phyloP scores from a whole-genome alignment of 768 basidiomycete species.

The Suillus variegatus region DNA sequence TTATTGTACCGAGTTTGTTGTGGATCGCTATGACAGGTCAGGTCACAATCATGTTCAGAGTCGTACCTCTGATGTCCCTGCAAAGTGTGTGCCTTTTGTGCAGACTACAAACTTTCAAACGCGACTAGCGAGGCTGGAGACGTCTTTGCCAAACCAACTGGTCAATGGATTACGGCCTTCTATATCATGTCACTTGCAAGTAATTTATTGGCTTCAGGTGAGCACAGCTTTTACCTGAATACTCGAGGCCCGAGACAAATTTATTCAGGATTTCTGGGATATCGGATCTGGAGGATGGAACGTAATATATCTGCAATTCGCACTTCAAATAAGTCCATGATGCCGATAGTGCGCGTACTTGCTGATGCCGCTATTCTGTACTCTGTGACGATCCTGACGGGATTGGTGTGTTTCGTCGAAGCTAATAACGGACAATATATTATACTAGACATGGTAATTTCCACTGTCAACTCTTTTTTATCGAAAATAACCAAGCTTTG shows the following conservation, averaged over 20 bases:
- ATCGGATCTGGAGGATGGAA: background rate
- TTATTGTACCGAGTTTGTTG: background rate
- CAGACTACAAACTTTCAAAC: constrained; percentile 8
- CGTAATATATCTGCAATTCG: background rate
- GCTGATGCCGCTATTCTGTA: background rate
- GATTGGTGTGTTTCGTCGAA: background rate
- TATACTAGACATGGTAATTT: background rate
- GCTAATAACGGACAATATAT: background rate
- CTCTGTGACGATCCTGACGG: background rate
- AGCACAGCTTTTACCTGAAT: background rate
- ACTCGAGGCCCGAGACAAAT: background rate
- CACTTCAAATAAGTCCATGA: background rate
- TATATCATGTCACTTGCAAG: constrained; percentile 7
- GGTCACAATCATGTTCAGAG: background rate
- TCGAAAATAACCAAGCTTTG: background rate
- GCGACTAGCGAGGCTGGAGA: background rate
- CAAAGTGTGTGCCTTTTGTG: background rate
- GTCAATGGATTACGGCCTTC: constrained; percentile 10
- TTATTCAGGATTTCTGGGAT: background rate
- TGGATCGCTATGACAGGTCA: constrained; percentile 9
- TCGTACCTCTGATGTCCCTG: background rate
- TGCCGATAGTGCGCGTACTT: no score
- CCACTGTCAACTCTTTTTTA: background rate
- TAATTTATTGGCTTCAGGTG: constrained; percentile 7
- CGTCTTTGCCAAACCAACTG: constrained; percentile 6